A percentile compares a stretch with the other conserved stretches of the same genome.
These are phyloP conservation scores for Teunomyces gatunensis DNA, from an alignment of 805 yeast genomes.

Conservation along the genomic window DNA sequence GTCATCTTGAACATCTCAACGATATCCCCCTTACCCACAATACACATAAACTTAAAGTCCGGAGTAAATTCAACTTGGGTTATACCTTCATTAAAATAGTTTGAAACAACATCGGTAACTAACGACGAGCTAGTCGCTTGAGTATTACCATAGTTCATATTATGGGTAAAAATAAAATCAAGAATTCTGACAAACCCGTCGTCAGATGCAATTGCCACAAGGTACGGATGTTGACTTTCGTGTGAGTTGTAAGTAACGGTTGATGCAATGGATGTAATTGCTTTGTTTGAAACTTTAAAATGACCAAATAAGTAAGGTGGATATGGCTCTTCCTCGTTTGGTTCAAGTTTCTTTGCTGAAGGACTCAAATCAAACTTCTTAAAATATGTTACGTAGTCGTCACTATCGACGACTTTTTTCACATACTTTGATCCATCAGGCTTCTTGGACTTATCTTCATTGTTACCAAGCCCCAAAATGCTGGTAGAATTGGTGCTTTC, in stretches of 20 bases:
- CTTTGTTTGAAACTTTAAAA: constrained; percentile 57
- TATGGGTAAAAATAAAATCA: constrained; percentile 42
- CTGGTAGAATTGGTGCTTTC: background rate
- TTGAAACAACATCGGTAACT: constrained; percentile 53
- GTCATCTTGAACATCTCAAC: constrained; percentile 40
- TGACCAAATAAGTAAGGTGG: constrained; percentile 45
- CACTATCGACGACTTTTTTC: constrained; percentile 20
- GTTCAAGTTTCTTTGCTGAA: constrained; percentile 12
- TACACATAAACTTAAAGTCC: constrained; percentile 45
- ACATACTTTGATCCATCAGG: constrained; percentile 9
- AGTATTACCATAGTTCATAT: constrained; percentile 21
- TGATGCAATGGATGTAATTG: constrained; percentile 49
- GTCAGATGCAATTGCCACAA: constrained; percentile 53
- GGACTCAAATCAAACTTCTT: constrained; percentile 36
- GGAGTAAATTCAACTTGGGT: constrained; percentile 46
- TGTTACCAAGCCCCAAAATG: constrained; percentile 14
- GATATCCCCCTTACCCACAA: constrained; percentile 56
- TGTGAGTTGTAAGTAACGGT: constrained; percentile 21
- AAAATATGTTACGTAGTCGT: constrained; percentile 34
- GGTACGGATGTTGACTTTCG: constrained; percentile 35
- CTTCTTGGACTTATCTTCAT: constrained; percentile 3
- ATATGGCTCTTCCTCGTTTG: constrained; percentile 2
- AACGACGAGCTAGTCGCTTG: constrained; percentile 17
- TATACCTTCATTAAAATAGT: constrained; percentile 64
- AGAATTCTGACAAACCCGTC: constrained; percentile 64